Conservation (phyloP, 192 early-diverging fungal genomes). For the Umbelopsis sp. region DNA sequence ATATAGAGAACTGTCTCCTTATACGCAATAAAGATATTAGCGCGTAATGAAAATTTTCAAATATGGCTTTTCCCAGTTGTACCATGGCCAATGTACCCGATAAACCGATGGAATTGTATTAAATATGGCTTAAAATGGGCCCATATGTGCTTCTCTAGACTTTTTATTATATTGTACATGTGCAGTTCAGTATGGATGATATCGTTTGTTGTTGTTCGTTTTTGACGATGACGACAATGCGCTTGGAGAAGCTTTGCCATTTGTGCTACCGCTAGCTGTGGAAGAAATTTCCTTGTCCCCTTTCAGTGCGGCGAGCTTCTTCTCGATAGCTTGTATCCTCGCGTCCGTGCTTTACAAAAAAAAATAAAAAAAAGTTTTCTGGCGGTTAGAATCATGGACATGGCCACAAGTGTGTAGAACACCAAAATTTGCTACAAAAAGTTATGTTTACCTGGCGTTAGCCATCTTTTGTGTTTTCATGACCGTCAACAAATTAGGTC, state of each 20-base stretch:
- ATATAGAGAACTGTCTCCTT: background rate
- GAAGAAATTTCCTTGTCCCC: slow-evolving; percentile 1
- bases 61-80: too few species aligned
- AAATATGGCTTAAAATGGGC: too few species aligned
- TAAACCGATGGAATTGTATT: too few species aligned
- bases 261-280: background rate
- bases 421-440: background rate
- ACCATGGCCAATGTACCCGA: too few species aligned
- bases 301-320: slow-evolving; percentile 59
- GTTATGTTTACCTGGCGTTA: slow-evolving; percentile 40
- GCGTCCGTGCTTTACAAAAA: slow-evolving; percentile 49
- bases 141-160: too few species aligned
- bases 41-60: background rate
- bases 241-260: background rate
- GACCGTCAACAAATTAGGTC: slow-evolving; percentile 48
- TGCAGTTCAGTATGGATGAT: slow-evolving; percentile 1
- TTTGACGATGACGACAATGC: slow-evolving; percentile 13
- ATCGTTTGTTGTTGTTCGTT: slow-evolving; percentile 1
- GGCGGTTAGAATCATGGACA: background rate
- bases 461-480: slow-evolving; percentile 50
- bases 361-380: slow-evolving; percentile 7
- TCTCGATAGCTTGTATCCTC: slow-evolving; percentile 69
- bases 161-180: background rate
- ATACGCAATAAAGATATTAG: background rate
- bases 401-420: background rate